A percentile compares a stretch with the other conserved stretches of the same genome.
Evolutionary conservation across 176 grass and related monocot species (phyloP).

Genomic region (Oropetium thomaeum): DNA sequence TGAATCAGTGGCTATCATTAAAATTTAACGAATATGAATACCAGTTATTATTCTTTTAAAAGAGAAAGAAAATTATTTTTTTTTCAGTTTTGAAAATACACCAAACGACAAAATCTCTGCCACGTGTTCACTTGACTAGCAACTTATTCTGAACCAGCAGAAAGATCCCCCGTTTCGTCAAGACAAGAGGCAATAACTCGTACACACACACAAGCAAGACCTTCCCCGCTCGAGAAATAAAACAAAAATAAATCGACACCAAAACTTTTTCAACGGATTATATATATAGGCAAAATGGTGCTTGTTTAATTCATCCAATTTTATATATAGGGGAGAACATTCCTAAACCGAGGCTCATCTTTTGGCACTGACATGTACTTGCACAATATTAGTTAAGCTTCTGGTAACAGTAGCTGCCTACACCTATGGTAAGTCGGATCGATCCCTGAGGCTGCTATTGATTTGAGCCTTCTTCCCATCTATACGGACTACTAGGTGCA

Average conservation of each 20-base stretch:
- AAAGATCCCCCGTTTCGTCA: conserved; percentile 16
- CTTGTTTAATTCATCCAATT: conserved; percentile 20
- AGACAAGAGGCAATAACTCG: background rate
- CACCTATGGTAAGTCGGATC: conserved; percentile 16
- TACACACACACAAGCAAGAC: background rate
- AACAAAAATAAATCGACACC: conserved; percentile 6
- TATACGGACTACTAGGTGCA: conserved; percentile 11
- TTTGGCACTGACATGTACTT: conserved; percentile 48
- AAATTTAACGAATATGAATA: no score
- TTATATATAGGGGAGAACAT: background rate
- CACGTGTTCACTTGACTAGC: background rate
- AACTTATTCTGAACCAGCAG: conserved; percentile 4
- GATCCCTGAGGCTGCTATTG: conserved; percentile 1
- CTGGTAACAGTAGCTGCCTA: conserved; percentile 21
- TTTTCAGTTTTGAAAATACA: background rate
- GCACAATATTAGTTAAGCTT: conserved; percentile 28
- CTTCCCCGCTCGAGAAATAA: background rate
- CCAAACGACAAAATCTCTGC: background rate
- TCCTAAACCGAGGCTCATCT: conserved; percentile 35
- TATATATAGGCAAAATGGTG: conserved; percentile 25
- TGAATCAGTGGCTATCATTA: no score
- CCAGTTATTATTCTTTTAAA: no score
- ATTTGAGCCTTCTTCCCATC: background rate
- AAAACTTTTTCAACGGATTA: conserved; percentile 16
- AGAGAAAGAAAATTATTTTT: background rate